phyloP scores from a whole-genome alignment of 148 eudicot genomes.

The Chenopodium quinoa region DNA sequence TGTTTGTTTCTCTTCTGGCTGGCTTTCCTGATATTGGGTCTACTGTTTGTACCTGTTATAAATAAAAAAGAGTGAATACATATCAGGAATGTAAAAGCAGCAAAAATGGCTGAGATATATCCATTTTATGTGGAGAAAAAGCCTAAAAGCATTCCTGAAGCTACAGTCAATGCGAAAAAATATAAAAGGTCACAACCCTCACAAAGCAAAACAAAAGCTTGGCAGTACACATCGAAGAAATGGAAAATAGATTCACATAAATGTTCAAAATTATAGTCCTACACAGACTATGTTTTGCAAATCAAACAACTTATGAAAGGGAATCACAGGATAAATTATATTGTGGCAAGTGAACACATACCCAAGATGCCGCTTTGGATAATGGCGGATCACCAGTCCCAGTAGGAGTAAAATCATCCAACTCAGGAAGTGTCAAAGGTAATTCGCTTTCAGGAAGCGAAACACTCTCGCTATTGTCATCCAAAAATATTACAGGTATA shows the following conservation, averaged over 20 bases:
- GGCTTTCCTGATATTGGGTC: constrained; percentile 73
- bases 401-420: constrained; percentile 96
- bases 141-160: not conserved
- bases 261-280: not conserved
- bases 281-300: not conserved
- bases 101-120: not conserved
- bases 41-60: constrained; percentile 59
- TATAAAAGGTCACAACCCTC: not conserved
- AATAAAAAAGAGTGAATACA: constrained; percentile 9
- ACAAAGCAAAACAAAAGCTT: not conserved
- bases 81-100: not conserved
- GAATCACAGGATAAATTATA: not conserved
- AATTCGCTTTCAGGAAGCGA: constrained; percentile 84
- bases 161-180: not conserved
- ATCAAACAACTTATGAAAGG: not conserved
- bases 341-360: constrained; percentile 32
- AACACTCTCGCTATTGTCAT: constrained; percentile 56
- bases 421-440: constrained; percentile 90
- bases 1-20: constrained; percentile 88
- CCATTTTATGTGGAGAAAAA: not conserved
- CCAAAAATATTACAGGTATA: constrained; percentile 76
- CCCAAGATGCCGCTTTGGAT: constrained; percentile 90
- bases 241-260: not conserved
- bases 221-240: not conserved
- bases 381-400: constrained; percentile 99